Conservation (phyloP, 2,329 filamentous ascomycete genomes). For the Aspergillus sp. region DNA sequence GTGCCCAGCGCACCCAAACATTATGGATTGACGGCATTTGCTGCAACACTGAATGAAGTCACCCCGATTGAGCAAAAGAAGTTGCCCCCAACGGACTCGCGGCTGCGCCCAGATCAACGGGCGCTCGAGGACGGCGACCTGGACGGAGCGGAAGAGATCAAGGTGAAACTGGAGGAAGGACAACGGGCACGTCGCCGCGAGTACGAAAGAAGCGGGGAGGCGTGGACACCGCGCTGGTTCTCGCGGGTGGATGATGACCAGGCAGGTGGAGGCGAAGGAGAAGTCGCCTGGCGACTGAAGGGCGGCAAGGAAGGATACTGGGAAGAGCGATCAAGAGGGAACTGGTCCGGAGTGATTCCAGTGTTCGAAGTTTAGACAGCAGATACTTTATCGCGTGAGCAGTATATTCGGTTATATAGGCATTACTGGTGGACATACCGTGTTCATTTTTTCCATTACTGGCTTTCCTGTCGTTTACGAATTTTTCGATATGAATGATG, state of each 20-base stretch:
- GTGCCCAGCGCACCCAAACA: constrained; percentile 74
- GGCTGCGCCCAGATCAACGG: constrained; percentile 82
- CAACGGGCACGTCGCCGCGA: constrained; percentile 71
- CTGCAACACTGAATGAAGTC: constrained; percentile 80
- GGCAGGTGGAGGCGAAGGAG: constrained; percentile 22
- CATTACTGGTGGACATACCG: too few relatives aligned
- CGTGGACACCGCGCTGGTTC: constrained; percentile 80
- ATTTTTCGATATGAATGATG: too few relatives aligned
- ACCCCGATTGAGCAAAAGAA: constrained; percentile 71
- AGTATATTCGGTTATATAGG: too few relatives aligned
- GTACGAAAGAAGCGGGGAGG: constrained; percentile 69
- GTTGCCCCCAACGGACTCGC: constrained; percentile 74
- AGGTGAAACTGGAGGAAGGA: constrained; percentile 77
- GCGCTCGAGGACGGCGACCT: constrained; percentile 76
- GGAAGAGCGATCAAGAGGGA: constrained; percentile 70
- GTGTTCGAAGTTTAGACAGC: constrained; percentile 42
- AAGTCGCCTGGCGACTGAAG: constrained; percentile 64
- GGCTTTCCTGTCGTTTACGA: too few relatives aligned
- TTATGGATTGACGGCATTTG: constrained; percentile 86
- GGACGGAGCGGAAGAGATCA: constrained; percentile 78
- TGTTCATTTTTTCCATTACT: too few relatives aligned
- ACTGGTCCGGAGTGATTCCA: constrained; percentile 58
- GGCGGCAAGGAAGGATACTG: constrained; percentile 85
- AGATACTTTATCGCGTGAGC: too few relatives aligned
- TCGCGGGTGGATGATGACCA: constrained; percentile 53